Base-by-base conservation (phyloP, 768 basidiomycete genomes). In the Phlebiopsis gigantea region DNA sequence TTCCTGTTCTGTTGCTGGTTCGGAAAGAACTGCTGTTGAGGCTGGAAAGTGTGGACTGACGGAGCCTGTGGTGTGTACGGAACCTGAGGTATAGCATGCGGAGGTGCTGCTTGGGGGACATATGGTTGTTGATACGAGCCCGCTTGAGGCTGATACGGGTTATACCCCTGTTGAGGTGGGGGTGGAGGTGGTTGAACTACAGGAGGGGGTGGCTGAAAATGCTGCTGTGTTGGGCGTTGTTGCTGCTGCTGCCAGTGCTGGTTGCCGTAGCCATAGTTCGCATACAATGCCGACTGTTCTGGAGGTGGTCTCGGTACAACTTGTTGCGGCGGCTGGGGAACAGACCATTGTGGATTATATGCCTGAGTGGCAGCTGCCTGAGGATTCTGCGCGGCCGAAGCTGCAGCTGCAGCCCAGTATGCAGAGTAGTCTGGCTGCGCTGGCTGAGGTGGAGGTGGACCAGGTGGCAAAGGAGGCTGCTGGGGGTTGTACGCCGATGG, bases 181-280 rank as follows among this genome's bases (percentile, higher is more conserved):
- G 83, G 79, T 39, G 78, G 80, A 4, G 79, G 79, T 10, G 77
- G 83, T 57, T 78, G 82, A 25, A 75, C 73, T 58, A 78, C 74
- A 5, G 75, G 75, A 17, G 79, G 79, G 4, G 66, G 67, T 30
- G 81, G 78, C 14, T 77, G 79, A 57, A 77, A 77, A 44, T 81
- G 77, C 54, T 79, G 77, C 46, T 73, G 82, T 9, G 69, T 73
- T 15, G 68, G 72, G 58, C 77, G 75, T 46, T 75, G 79, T 49
- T 84, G 85, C 43, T 82, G 84, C 44, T 86, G 86, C 63, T 86
- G 84, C 51, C 44, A 44, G 55, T 81, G 79, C 64, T 73, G 72
- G 62, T 88, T 85, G 2, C 90, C 90, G 68, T 96, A 95, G 29
- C 93, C 93, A 66, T 95, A 95, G 67, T 93, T 93, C 1, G 91